Base-by-base conservation (phyloP, 2,329 filamentous ascomycete genomes). In the Raffaelea arxii region DNA sequence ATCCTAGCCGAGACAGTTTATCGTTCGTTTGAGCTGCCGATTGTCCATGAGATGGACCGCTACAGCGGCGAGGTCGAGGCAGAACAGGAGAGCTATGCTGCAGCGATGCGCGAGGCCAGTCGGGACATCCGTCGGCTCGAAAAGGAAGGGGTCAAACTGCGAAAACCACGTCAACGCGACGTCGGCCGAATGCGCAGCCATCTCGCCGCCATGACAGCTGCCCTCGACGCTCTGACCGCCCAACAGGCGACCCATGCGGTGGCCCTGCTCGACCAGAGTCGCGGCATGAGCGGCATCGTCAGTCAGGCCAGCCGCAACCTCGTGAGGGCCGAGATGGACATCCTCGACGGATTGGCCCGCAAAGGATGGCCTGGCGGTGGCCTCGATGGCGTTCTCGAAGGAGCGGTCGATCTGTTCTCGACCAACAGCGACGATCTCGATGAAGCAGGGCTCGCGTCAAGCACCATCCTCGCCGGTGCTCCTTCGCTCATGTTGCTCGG, bases 1-100 rank as follows among this genome's bases (percentile, higher is more conserved):
- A 84, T 84, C 55, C 71, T 84, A 4, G 77, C 72, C 52, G 80
- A 84, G 62, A 83, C 78, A 0, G 77, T 84, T 9, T 84, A 84
- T 62, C 71, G 80, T 46, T 72, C 70, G 49, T 84, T 84, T 59
- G 80, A 84, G 62, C 78, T 84, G 32, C 80, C 80, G 4, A 65
- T 84, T 21, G 68, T 84, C n/a, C 78, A 83, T 63, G 80, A 84
- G 62, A 67, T 84, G 25, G 80, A 84, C 60, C 73, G 72, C 52
- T 84, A 80, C 78, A 71, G 72, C 46, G 69, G 69, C 44, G 72
- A 75, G 54, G 75, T 83, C 49, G 78, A 80, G 49, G 80, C 83
- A 54, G 80, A 83, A 57, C 75, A 82, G 56, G 72, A 77, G 46
- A 65, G 66, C 11, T 84, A 84, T 60, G 69, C 72, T 54, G 67